Evolutionary conservation across 768 basidiomycete genomes (phyloP), one percentile per base, ranked within the genome.

Genomic region (Agrocybe praecox): DNA sequence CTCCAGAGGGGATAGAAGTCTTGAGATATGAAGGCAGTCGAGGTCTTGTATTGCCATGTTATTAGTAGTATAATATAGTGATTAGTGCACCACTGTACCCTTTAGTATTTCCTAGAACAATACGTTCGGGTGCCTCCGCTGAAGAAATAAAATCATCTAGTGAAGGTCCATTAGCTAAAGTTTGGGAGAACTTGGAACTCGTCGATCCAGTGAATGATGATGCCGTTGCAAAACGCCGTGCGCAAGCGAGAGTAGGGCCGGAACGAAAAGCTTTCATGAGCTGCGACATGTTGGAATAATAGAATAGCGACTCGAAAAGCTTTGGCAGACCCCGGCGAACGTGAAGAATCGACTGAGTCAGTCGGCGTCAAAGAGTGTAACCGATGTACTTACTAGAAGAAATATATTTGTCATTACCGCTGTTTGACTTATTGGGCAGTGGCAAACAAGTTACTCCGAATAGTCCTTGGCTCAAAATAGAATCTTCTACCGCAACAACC

Each of bases 1-100:
- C 78, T 26, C 94, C 92, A 0, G 90, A 92, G 1, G 97, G 96
- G 61, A 96, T 95, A 40, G 87, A 87, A 12, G 94, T 96, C 78
- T 96, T 96, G 42, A 98, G 77, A 74, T 87, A 89, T 1, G 87
- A 83, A 18, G 95, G 95, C 9, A 98, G 80, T 34, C 95, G 88
- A 43, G 92, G 92, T 29, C 94, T 96, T 46, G 23, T 15, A 23
- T 23, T 23, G 22, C 24, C 49, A 26, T 49, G 36, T 52, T 15
- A n/a, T n/a, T n/a, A n/a, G n/a, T n/a, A 56, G 52, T 36, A 33
- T 23, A 26, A 29, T 9, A 12, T 45, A 8, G 36, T 47, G 21
- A 53, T 23, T 46, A 33, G 19, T 53, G 21, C 12, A 33, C 21
- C 51, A 19, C 69, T 83, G 61, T 66, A 89, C 92, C 80, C 83